phyloP scores from a whole-genome alignment of 352 stramenopile genomes.

The Globisporangium viniferum region DNA sequence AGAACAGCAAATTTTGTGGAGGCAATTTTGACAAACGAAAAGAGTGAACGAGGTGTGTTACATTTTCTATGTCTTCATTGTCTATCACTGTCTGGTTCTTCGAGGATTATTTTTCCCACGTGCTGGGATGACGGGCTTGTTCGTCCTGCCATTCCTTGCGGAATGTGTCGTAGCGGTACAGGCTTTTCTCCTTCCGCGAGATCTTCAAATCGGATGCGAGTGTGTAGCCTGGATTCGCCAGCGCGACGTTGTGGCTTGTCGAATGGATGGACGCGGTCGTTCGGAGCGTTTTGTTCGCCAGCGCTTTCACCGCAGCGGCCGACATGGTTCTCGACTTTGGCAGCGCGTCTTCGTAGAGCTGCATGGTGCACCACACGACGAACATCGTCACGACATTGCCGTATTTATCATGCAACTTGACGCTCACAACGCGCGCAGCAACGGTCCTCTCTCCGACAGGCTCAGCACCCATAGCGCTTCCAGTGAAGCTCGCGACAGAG shows the following conservation, averaged over 20 bases:
- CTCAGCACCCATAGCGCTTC: slow-evolving; percentile 19
- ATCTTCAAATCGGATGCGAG: slow-evolving; percentile 66
- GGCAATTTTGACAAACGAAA: neutral
- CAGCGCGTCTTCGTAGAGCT: slow-evolving; percentile 58
- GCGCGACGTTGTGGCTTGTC: slow-evolving; percentile 28
- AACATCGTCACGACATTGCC: slow-evolving; percentile 57
- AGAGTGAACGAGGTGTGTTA: neutral
- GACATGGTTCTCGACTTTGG: slow-evolving; percentile 16
- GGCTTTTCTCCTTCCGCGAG: slow-evolving; percentile 45
- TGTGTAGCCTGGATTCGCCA: slow-evolving; percentile 21
- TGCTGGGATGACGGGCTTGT: slow-evolving; percentile 46
- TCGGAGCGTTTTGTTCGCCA: slow-evolving; percentile 12
- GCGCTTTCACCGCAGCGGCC: slow-evolving; percentile 15
- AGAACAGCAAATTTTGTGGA: neutral
- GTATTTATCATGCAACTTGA: slow-evolving; percentile 45
- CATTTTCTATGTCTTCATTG: neutral
- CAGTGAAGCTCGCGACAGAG: slow-evolving; percentile 36
- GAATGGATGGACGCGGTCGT: slow-evolving; percentile 30
- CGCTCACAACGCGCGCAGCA: slow-evolving; percentile 56
- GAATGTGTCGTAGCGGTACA: slow-evolving; percentile 81
- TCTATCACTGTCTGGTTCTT: neutral
- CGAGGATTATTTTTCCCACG: slow-evolving; percentile 32
- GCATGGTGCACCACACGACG: slow-evolving; percentile 74
- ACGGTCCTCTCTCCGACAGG: slow-evolving; percentile 68
- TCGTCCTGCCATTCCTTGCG: slow-evolving; percentile 72